Percentiles rank a stretch among this genome's conserved stretches.
Conservation (phyloP, 768 basidiomycete genomes). For the Mrakia gelida region DNA sequence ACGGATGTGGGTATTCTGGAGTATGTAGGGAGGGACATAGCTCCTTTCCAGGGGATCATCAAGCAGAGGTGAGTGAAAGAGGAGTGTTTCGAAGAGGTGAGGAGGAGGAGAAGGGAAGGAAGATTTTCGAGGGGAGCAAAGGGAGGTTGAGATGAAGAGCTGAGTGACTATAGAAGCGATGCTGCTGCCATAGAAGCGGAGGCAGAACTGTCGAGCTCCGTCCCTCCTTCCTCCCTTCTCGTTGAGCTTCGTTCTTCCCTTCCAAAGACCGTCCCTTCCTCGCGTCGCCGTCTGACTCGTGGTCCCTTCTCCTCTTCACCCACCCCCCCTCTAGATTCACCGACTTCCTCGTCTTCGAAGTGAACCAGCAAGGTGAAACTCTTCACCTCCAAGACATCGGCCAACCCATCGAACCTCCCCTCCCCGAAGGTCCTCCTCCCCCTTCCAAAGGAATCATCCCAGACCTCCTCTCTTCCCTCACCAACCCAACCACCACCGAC, state of each 20-base stretch:
- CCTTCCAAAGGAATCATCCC: conserved; percentile 38
- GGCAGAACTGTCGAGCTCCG: neutral
- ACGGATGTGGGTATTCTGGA: conserved; percentile 85
- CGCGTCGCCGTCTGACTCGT: neutral
- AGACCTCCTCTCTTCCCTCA: conserved; percentile 60
- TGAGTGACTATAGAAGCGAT: too few species aligned
- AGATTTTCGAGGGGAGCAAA: neutral
- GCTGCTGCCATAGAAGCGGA: too few species aligned
- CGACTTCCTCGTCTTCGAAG: conserved; percentile 92
- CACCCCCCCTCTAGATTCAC: conserved; percentile 85
- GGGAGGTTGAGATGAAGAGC: neutral
- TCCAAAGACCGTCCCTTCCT: neutral
- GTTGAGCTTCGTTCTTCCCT: neutral
- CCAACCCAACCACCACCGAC: neutral
- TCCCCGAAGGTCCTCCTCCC: conserved; percentile 40
- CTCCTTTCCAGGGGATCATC: conserved; percentile 83
- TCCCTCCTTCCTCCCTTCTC: neutral
- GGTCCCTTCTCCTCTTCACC: neutral
- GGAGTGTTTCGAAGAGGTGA: too few species aligned
- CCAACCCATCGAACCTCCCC: conserved; percentile 51
- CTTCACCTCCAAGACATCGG: conserved; percentile 74
- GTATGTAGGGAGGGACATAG: conserved; percentile 66
- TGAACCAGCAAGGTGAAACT: conserved; percentile 72
- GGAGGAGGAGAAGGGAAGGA: neutral
- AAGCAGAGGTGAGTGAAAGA: conserved; percentile 95